phyloP scores from a whole-genome alignment of 225 moss, liverwort and hornwort genomes.

The Asterella californica region DNA sequence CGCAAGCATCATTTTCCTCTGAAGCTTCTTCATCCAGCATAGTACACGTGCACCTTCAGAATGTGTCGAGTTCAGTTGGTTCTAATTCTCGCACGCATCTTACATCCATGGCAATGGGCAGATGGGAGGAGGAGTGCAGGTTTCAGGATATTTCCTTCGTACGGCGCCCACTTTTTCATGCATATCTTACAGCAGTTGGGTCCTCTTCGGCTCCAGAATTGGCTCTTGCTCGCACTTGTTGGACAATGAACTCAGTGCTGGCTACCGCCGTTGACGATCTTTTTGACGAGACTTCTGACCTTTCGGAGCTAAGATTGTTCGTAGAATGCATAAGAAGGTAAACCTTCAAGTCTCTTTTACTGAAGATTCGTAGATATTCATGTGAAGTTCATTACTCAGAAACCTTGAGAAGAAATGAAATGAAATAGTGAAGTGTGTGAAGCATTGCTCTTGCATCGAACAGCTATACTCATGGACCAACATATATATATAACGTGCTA shows the following conservation, averaged over 20 bases:
- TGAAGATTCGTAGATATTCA: not conserved
- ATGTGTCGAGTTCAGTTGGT: too few species aligned
- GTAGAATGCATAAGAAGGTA: conserved; percentile 20
- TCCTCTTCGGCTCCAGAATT: conserved; percentile 50
- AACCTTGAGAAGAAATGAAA: too few species aligned
- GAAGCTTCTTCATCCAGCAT: too few species aligned
- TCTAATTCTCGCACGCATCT: too few species aligned
- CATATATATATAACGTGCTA: too few species aligned
- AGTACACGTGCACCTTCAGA: too few species aligned
- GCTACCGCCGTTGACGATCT: conserved; percentile 56
- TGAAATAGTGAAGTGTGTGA: too few species aligned
- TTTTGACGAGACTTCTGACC: conserved; percentile 37
- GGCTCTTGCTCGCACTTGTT: conserved; percentile 44
- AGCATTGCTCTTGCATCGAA: too few species aligned
- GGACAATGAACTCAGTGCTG: conserved; percentile 43
- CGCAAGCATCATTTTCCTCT: too few species aligned
- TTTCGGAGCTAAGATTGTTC: conserved; percentile 8
- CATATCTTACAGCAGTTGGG: conserved; percentile 47
- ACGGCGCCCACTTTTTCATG: conserved; percentile 43
- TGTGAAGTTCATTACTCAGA: not conserved
- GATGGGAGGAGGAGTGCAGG: conserved; percentile 53
- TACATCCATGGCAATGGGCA: conserved; percentile 5
- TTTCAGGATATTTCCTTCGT: conserved; percentile 49
- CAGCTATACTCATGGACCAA: too few species aligned
- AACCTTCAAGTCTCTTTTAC: not conserved